Evolutionary conservation across 2,329 filamentous ascomycete species (phyloP).

Genomic region (Alternaria novae-zelandiae): DNA sequence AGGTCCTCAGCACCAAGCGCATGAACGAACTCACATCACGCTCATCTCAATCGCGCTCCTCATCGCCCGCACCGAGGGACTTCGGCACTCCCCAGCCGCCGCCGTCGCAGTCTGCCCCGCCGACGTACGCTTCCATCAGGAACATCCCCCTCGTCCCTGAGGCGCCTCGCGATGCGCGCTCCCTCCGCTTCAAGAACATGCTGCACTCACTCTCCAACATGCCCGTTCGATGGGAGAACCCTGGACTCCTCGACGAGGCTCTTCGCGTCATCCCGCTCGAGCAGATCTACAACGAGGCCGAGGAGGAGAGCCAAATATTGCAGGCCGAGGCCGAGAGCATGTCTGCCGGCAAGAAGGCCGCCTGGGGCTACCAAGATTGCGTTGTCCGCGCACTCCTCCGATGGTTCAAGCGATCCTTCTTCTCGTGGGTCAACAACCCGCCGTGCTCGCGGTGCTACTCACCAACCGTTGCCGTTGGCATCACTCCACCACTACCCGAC

Average conservation of each 20-base stretch:
- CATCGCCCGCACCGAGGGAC: constrained; percentile 63
- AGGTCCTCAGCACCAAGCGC: constrained; percentile 82
- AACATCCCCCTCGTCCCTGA: constrained; percentile 75
- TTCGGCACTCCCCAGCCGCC: constrained; percentile 50
- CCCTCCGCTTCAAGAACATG: constrained; percentile 67
- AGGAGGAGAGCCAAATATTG: constrained; percentile 89
- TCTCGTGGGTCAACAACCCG: constrained; percentile 96
- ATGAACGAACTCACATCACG: constrained; percentile 78
- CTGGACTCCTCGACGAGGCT: constrained; percentile 90
- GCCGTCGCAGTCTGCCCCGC: constrained; percentile 51
- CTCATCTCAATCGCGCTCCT: constrained; percentile 63
- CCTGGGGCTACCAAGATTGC: constrained; percentile 98
- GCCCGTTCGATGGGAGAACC: constrained; percentile 95
- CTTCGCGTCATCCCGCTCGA: constrained; percentile 85
- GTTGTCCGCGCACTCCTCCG: constrained; percentile 87
- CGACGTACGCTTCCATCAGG: constrained; percentile 66
- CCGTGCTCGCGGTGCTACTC: constrained; percentile 81
- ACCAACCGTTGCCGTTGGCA: constrained; percentile 81
- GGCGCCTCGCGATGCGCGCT: constrained; percentile 65
- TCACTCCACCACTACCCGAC: constrained; percentile 84
- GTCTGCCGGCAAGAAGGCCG: constrained; percentile 77
- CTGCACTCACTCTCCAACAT: constrained; percentile 85
- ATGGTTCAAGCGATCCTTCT: constrained; percentile 97
- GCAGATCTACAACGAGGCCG: constrained; percentile 89
- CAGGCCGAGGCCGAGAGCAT: constrained; percentile 88